Base-by-base conservation (phyloP, 2,329 filamentous ascomycete genomes). In the Teratosphaeria zuluensis region DNA sequence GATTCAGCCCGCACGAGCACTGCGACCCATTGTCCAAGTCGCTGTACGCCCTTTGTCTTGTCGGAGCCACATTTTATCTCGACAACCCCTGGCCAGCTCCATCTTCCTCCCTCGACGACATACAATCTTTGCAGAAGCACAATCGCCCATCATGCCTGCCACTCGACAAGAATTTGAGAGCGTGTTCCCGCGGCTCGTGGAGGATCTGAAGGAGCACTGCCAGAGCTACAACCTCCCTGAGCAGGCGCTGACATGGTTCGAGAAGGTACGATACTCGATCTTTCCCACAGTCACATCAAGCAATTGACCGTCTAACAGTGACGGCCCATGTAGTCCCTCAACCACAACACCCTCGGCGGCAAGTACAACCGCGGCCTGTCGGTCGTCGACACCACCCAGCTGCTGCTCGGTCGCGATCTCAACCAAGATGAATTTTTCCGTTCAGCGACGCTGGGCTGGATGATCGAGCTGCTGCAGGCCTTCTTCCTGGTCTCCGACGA, bases 301-400 rank as follows among this genome's bases (percentile, higher is more conserved):
- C 55, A 42, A 61, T 64, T 65, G 64, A 66, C 59, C 63, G 58
- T 54, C 63, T 65, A 52, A 58, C 59, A 53, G 38, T 61, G 58
- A 53, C 46, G 35, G 11, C 35, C n/a, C 32, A 19, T 51, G 42
- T 58, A 96, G 90, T 87, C 83, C 62, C 82, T 97, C 69, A 83
- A 92, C 72, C 82, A 84, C 78, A 99, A 99, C 78, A 85, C 90
- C 6, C 79, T 94, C 57, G 94, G 94, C 67, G 94, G 94, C 73
- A 99, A 99, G 81, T 96, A 92, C 80, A 99, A 99, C 80, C 90
- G 94, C 71, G 94, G 94, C 78, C 95, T 99, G 84, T 97, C 92
- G 54, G 92, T 97, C 61, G 88, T 94, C 66, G 94, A 99, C 78
- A 94, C 91, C 53, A 86, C 87, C 64, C 87, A 90, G 64, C 80